Conservation (phyloP, 2,329 filamentous ascomycete species). For the Verticillium longisporum region DNA sequence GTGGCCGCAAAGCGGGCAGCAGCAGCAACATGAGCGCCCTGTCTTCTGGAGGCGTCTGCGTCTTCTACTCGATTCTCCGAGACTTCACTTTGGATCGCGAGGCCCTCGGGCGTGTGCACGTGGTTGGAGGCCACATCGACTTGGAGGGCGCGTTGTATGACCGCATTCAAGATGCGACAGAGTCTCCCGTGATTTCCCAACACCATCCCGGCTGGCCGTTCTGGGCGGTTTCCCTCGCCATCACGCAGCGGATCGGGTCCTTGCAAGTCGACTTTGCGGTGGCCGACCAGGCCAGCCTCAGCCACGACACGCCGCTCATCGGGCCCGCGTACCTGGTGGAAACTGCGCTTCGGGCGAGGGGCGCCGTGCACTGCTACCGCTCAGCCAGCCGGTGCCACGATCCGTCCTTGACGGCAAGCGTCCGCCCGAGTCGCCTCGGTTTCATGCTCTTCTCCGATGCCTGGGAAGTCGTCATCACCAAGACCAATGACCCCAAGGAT, state of each 20-base stretch:
- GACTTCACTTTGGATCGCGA: not conserved
- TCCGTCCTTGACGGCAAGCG: not conserved
- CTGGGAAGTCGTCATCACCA: not conserved
- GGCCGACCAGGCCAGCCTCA: not conserved
- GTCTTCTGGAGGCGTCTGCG: not conserved
- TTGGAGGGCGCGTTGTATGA: not conserved
- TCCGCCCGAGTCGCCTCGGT: not conserved
- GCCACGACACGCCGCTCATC: not conserved
- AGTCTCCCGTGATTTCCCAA: not conserved
- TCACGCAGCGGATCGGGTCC: not conserved
- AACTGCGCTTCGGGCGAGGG: not conserved
- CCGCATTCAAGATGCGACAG: not conserved
- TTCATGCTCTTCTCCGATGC: not conserved
- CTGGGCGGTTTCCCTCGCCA: not conserved
- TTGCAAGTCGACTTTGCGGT: not conserved
- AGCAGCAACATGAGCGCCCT: not conserved
- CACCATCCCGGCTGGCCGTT: not conserved
- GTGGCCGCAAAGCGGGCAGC: not conserved
- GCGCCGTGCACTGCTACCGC: not conserved
- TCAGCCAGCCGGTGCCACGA: not conserved
- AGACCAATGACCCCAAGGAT: not conserved
- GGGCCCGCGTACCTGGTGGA: not conserved
- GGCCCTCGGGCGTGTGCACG: not conserved
- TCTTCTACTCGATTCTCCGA: not conserved
- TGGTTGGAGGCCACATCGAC: not conserved